Evolutionary conservation across 352 stramenopile species (phyloP).

Genomic region (Phytophthora parvispora): DNA sequence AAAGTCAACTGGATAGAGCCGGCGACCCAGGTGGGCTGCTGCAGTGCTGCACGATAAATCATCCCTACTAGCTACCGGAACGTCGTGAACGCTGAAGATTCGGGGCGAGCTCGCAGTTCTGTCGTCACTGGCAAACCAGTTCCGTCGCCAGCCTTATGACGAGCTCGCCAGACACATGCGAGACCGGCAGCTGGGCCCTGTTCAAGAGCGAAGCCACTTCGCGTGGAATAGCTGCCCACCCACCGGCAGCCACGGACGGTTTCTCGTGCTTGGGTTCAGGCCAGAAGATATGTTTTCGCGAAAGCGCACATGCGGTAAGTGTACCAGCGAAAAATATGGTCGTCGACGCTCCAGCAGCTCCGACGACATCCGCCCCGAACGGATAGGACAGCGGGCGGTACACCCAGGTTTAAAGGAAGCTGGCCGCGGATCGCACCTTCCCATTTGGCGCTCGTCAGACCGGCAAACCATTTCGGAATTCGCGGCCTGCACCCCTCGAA

Average conservation of each 20-base stretch:
- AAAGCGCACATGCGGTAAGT: not conserved
- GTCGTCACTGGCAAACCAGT: slow-evolving; percentile 4
- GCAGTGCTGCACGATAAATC: slow-evolving; percentile 1
- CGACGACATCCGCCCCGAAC: not conserved
- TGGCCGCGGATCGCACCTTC: slow-evolving; percentile 9
- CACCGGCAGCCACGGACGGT: not conserved
- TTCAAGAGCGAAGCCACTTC: not conserved
- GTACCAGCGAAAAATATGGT: not conserved
- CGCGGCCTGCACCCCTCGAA: slow-evolving; percentile 6
- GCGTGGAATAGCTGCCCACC: not conserved
- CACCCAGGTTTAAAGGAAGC: slow-evolving; percentile 8
- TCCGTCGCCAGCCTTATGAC: not conserved
- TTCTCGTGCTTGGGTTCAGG: not conserved
- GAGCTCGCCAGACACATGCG: slow-evolving; percentile 1
- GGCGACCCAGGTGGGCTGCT: not conserved
- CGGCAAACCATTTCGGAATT: slow-evolving; percentile 20
- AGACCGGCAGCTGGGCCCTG: not conserved
- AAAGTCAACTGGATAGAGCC: not conserved
- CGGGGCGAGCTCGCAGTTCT: not conserved
- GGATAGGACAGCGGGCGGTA: slow-evolving; percentile 3
- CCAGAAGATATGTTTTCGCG: not conserved
- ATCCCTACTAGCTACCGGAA: not conserved
- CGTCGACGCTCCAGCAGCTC: not conserved
- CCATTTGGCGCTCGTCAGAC: slow-evolving; percentile 7
- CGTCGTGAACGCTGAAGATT: too few relatives aligned